Conservation (phyloP, 352 stramenopile species). For the Phytopythium delawarense region DNA sequence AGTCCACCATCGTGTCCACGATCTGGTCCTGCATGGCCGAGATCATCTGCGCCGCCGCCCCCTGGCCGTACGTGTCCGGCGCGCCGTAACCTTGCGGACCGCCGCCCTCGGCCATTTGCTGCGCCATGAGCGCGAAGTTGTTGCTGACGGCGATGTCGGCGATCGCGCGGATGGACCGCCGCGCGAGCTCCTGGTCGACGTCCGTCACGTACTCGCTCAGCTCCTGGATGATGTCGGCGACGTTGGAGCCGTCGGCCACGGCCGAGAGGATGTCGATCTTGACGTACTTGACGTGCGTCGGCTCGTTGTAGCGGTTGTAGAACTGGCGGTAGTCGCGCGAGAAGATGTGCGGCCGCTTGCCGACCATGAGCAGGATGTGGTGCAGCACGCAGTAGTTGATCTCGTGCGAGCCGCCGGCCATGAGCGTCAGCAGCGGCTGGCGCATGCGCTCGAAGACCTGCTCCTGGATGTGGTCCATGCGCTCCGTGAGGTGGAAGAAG, state of each 20-base stretch:
- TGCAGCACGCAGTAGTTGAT: conserved; percentile 96
- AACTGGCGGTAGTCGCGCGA: conserved; percentile 97
- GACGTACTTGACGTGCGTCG: conserved; percentile 96
- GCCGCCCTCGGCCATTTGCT: conserved; percentile 19
- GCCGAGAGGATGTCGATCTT: conserved; percentile 97
- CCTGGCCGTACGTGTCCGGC: conserved; percentile 64
- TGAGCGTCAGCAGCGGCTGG: conserved; percentile 97
- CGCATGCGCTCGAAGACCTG: conserved; percentile 91
- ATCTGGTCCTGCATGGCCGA: conserved; percentile 83
- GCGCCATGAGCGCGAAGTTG: conserved; percentile 48
- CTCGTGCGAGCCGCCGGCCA: conserved; percentile 91
- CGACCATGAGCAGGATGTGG: conserved; percentile 95
- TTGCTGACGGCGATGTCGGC: conserved; percentile 89
- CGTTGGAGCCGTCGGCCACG: conserved; percentile 92
- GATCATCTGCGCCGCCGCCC: conserved; percentile 52
- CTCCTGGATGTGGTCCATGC: conserved; percentile 87
- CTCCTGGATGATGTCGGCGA: conserved; percentile 96
- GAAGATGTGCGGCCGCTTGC: conserved; percentile 94
- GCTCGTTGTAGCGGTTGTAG: conserved; percentile 98
- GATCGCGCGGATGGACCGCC: conserved; percentile 92
- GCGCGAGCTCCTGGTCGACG: conserved; percentile 91
- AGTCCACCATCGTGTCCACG: conserved; percentile 94
- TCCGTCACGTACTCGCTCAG: conserved; percentile 97
- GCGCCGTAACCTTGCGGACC: conserved; percentile 27
- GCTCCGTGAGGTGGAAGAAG: conserved; percentile 96